phyloP scores from a whole-genome alignment of 169 alveolate genomes.

The Theileria orientalis region DNA sequence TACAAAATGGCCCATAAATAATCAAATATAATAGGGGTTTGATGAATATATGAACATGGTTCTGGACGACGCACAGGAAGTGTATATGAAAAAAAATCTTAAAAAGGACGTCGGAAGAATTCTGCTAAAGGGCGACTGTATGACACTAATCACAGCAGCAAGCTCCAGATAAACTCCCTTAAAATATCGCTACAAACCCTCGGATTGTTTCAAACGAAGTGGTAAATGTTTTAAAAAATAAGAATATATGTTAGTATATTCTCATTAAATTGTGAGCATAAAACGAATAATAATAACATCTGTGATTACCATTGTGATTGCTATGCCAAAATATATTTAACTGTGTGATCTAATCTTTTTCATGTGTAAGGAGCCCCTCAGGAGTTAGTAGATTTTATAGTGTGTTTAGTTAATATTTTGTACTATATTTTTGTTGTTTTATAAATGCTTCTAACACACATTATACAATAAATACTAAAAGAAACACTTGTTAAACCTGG shows the following conservation, averaged over 20 bases:
- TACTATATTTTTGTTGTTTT: slow-evolving; percentile 6
- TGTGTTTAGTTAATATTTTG: background rate
- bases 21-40: slow-evolving; percentile 83
- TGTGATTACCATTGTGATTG: too few species aligned
- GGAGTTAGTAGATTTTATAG: background rate
- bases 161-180: slow-evolving; percentile 7
- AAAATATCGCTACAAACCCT: slow-evolving; percentile 26
- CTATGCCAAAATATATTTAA: background rate
- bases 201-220: background rate
- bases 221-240: background rate
- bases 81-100: slow-evolving; percentile 83
- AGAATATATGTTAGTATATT: background rate
- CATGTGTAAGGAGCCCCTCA: background rate
- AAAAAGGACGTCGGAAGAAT: slow-evolving; percentile 87
- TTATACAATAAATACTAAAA: too few species aligned
- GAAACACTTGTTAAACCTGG: background rate
- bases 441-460: background rate
- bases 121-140: slow-evolving; percentile 92
- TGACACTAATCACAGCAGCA: slow-evolving; percentile 88
- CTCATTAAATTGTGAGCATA: too few species aligned
- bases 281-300: background rate
- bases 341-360: background rate
- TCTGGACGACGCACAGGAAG: slow-evolving; percentile 90
- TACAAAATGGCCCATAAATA: background rate
- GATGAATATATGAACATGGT: slow-evolving; percentile 97